Base-by-base conservation (phyloP, 805 yeast genomes). In the Alloascoidea africana region DNA sequence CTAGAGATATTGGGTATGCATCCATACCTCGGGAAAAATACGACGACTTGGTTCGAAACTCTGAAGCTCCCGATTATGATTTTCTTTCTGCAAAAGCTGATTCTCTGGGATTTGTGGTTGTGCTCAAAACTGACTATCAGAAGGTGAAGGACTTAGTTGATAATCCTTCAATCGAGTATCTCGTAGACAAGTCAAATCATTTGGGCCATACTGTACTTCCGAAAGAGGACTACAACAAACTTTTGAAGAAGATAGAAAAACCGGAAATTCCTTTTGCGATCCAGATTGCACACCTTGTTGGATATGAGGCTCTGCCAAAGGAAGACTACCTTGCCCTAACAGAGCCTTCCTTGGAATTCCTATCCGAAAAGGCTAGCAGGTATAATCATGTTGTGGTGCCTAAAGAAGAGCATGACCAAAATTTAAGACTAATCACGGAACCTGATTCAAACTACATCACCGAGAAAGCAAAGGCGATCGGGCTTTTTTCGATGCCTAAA, bases 11-110 rank as follows among this genome's bases (percentile, higher is more conserved):
- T 34, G 36, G 36, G 11, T 18, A 23, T n/a, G n/a, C 30, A 8
- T 38, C 52, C n/a, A 18, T 59, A 4, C 40, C 60, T 3, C 46
- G 51, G 32, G 58, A 49, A 16, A 60, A 59, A 32, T 56, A 23
- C n/a, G 30, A 23, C 6, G 30, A 23, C n/a, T 23, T 23, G 30
- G n/a, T 8, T 8, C n/a, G 13, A 23, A 23, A 23, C 8, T 8
- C 30, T 8, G 30, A 23, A 23, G n/a, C 30, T 8, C 30, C 30
- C 8, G 30, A 23, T 23, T 8, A 8, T 23, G 30, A 23, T 8
- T n/a, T 8, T 23, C 13, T 23, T 23, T 8, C 30, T 23, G n/a
- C 8, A 8, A 23, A 23, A n/a, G 30, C 30, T n/a, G n/a, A 23
- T 8, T 8, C 8, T 23, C n/a, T 23, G n/a, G 30, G 30, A 23